Evolutionary conservation across 2,329 filamentous ascomycete species (phyloP).

Genomic region (Ophiosphaerella korrae): DNA sequence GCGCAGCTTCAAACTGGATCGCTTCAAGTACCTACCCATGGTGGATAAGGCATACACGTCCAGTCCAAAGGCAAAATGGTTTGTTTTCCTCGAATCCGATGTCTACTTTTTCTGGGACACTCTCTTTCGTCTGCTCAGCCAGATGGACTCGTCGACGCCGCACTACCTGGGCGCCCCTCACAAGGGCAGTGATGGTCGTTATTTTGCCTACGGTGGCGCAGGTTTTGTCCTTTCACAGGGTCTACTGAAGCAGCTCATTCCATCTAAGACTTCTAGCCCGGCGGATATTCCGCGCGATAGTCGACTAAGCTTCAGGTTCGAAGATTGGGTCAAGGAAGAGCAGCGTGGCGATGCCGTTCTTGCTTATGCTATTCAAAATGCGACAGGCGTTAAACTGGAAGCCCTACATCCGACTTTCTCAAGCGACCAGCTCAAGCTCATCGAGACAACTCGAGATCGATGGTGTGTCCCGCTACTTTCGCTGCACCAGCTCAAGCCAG

Average conservation of each 20-base stretch:
- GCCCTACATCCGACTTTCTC: constrained; percentile 47
- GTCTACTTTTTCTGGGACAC: constrained; percentile 48
- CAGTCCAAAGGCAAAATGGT: constrained; percentile 46
- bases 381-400: constrained; percentile 41
- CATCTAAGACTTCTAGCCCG: constrained; percentile 30
- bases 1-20: constrained; percentile 61
- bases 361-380: constrained; percentile 45
- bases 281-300: constrained; percentile 38
- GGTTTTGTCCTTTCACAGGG: constrained; percentile 55
- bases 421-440: constrained; percentile 56
- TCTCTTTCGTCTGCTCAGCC: constrained; percentile 50
- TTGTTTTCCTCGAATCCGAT: constrained; percentile 47
- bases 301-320: constrained; percentile 38
- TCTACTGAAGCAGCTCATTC: constrained; percentile 56
- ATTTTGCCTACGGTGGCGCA: constrained; percentile 53
- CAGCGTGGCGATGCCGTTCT: constrained; percentile 51
- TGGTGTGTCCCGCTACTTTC: constrained; percentile 53
- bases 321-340: constrained; percentile 49
- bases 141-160: constrained; percentile 42
- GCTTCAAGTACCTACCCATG: constrained; percentile 65
- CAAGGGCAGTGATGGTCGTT: constrained; percentile 33
- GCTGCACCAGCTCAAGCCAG: constrained; percentile 46
- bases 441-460: constrained; percentile 45
- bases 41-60: constrained; percentile 56
- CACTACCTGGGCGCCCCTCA: constrained; percentile 50